phyloP scores from a whole-genome alignment of 306 rosid genomes.

The Vigna radiata region DNA sequence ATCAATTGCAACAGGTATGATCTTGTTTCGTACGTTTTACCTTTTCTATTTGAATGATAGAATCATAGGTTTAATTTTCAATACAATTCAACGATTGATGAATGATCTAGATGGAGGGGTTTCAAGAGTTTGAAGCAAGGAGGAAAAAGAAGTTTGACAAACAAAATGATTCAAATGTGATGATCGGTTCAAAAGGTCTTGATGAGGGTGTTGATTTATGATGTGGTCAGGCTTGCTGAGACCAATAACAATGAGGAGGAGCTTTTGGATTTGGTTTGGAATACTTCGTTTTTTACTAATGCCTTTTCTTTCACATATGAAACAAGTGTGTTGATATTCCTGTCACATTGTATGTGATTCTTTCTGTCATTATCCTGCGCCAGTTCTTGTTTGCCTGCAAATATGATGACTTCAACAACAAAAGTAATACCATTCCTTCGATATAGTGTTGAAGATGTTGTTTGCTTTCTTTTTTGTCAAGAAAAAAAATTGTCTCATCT shows the following conservation, averaged over 20 bases:
- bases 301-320: constrained; percentile 32
- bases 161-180: constrained; percentile 89
- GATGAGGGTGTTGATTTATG: constrained; percentile 94
- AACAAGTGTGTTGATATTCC: constrained; percentile 13
- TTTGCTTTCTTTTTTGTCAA: not conserved
- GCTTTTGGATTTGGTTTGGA: constrained; percentile 32
- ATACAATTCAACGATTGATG: constrained; percentile 33
- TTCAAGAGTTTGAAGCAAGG: constrained; percentile 90
- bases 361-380: not conserved
- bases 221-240: constrained; percentile 29
- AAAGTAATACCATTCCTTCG: not conserved
- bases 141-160: constrained; percentile 96
- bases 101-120: constrained; percentile 78
- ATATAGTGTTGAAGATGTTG: not conserved
- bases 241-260: constrained; percentile 31
- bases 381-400: constrained; percentile 5
- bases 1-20: constrained; percentile 87
- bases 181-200: constrained; percentile 91
- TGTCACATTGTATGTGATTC: constrained; percentile 42
- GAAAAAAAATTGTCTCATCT: not conserved
- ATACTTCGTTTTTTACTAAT: constrained; percentile 21
- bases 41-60: not conserved
- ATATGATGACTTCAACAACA: not conserved
- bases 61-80: constrained; percentile 24
- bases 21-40: constrained; percentile 19